These are phyloP conservation scores for Venturia effusa DNA, from an alignment of 2,329 filamentous ascomycete species.

Conservation along the genomic window DNA sequence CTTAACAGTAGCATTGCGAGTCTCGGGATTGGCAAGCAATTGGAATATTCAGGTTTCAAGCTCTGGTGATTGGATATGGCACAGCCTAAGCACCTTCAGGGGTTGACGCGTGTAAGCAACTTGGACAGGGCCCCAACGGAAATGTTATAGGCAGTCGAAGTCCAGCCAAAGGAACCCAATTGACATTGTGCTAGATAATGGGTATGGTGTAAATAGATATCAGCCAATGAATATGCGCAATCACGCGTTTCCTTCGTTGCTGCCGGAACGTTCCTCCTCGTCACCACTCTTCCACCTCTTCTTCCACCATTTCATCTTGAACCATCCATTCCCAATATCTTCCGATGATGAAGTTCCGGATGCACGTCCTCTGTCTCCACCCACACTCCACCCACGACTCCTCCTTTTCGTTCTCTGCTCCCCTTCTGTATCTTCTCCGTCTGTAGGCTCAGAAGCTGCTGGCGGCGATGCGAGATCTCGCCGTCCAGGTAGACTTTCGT, in stretches of 20 bases:
- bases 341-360: background rate
- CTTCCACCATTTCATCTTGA: slow-evolving; percentile 11
- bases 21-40: too few species aligned
- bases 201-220: slow-evolving; percentile 1
- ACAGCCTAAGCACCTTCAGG: too few species aligned
- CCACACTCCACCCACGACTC: slow-evolving; percentile 1
- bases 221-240: background rate
- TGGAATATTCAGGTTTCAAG: too few species aligned
- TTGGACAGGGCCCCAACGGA: background rate
- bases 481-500: background rate
- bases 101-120: background rate
- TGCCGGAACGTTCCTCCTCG: background rate
- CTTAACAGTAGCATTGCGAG: too few species aligned
- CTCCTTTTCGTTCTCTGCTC: background rate
- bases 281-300: slow-evolving; percentile 10
- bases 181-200: background rate
- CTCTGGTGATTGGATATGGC: too few species aligned
- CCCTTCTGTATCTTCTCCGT: slow-evolving; percentile 8
- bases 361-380: background rate
- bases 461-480: background rate
- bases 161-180: background rate
- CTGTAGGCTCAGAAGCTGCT: background rate
- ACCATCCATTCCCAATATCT: background rate
- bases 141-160: background rate
- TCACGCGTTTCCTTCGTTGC: background rate